Percentiles rank a stretch among this genome's conserved stretches.
These are phyloP conservation scores for Xylaria longipes DNA, from an alignment of 495 filamentous ascomycete genomes.

Conservation along the genomic window DNA sequence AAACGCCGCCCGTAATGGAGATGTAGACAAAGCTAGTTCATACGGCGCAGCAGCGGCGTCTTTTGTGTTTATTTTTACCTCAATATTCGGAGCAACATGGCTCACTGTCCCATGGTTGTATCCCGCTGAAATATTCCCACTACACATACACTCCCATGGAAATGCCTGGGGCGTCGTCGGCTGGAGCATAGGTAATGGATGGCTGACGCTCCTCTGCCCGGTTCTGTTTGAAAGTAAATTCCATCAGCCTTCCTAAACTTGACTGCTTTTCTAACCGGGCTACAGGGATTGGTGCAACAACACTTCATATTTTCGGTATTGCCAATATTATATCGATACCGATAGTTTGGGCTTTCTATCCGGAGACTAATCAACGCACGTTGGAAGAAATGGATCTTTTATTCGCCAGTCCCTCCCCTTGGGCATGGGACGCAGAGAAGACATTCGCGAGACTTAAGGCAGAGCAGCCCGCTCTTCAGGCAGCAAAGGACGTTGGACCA, in stretches of 20 bases:
- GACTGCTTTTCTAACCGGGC: neutral
- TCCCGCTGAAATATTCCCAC: conserved; percentile 74
- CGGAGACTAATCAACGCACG: conserved; percentile 71
- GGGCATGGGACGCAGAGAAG: conserved; percentile 70
- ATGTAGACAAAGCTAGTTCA: conserved; percentile 48
- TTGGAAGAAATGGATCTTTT: conserved; percentile 74
- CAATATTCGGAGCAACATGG: conserved; percentile 75
- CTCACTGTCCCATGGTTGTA: conserved; percentile 75
- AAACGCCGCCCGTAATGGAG: conserved; percentile 41
- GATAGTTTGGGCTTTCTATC: conserved; percentile 73
- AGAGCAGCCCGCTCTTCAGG: conserved; percentile 46
- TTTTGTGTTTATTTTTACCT: conserved; percentile 74
- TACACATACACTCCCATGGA: conserved; percentile 70
- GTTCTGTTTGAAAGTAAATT: conserved; percentile 61
- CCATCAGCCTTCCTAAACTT: neutral
- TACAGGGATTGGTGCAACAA: conserved; percentile 64
- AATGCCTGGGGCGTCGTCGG: conserved; percentile 79
- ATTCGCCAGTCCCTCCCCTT: conserved; percentile 65
- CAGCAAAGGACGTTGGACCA: conserved; percentile 2
- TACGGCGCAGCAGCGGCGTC: conserved; percentile 68
- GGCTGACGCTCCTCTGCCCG: conserved; percentile 67
- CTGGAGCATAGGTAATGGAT: conserved; percentile 76
- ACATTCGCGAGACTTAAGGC: conserved; percentile 67
- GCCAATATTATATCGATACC: conserved; percentile 68
- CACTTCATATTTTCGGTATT: conserved; percentile 69